Evolutionary conservation across 2,329 filamentous ascomycete genomes (phyloP).

Genomic region (Colletotrichum sp.): DNA sequence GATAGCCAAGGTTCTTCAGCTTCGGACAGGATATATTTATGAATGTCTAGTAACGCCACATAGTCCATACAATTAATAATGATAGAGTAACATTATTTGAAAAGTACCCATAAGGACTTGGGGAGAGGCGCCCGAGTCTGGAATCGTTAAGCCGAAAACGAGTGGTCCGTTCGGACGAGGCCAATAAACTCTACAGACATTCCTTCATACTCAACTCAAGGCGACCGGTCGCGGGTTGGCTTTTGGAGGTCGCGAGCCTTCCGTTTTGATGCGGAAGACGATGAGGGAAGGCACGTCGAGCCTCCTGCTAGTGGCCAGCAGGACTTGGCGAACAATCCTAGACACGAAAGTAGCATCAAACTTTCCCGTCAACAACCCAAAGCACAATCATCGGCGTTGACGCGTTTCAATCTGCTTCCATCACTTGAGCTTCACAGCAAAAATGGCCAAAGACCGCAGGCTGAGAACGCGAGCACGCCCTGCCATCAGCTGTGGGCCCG

Average conservation of each 20-base stretch:
- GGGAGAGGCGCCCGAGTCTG: no score
- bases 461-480: neutral
- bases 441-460: neutral
- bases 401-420: neutral
- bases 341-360: neutral
- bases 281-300: neutral
- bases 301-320: neutral
- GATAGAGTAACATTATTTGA: no score
- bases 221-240: neutral
- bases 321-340: accelerated
- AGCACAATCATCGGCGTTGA: neutral
- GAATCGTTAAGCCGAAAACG: no score
- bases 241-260: neutral
- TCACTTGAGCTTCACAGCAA: neutral
- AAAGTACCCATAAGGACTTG: no score
- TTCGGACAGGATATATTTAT: neutral
- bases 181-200: neutral
- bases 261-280: neutral
- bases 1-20: neutral
- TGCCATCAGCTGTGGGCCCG: neutral
- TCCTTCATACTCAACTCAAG: neutral
- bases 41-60: no score
- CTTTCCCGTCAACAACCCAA: neutral
- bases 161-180: no score
- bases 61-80: no score